Percentiles rank a stretch among this genome's conserved stretches.
Evolutionary conservation across 306 rosid species (phyloP).

Genomic region (Cicer cuneatum): DNA sequence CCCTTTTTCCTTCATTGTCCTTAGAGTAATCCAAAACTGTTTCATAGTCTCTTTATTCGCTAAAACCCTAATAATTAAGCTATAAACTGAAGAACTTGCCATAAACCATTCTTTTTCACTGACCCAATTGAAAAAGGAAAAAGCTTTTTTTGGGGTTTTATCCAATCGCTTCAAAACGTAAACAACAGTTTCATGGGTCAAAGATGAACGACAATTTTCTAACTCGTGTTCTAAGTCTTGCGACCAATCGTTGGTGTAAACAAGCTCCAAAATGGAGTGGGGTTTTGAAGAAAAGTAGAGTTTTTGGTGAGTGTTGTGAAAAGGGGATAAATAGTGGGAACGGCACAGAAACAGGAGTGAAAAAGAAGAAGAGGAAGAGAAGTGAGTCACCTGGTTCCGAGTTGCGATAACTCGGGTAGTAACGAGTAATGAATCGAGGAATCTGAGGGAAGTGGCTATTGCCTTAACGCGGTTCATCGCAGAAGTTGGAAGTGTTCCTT

Average conservation of each 20-base stretch:
- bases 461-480: slow-evolving; percentile 67
- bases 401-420: slow-evolving; percentile 45
- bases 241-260: slow-evolving; percentile 70
- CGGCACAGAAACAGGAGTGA: slow-evolving; percentile 44
- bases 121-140: slow-evolving; percentile 68
- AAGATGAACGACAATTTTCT: slow-evolving; percentile 44
- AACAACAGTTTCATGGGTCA: slow-evolving; percentile 70
- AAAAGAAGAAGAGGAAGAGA: slow-evolving; percentile 39
- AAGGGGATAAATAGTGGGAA: slow-evolving; percentile 30
- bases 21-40: slow-evolving; percentile 66
- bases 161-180: slow-evolving; percentile 71
- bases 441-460: slow-evolving; percentile 51
- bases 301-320: slow-evolving; percentile 44
- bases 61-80: slow-evolving; percentile 66
- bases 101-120: slow-evolving; percentile 57
- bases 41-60: slow-evolving; percentile 59
- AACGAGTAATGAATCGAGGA: slow-evolving; percentile 49
- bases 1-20: slow-evolving; percentile 70
- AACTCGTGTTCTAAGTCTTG: slow-evolving; percentile 64
- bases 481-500: not conserved
- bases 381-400: slow-evolving; percentile 60
- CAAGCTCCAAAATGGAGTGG: slow-evolving; percentile 56
- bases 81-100: slow-evolving; percentile 64
- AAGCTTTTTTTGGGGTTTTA: slow-evolving; percentile 65
- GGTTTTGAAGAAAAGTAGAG: slow-evolving; percentile 67